Evolutionary conservation across 495 filamentous ascomycete species (phyloP).

Genomic region (Xylaria castorea): DNA sequence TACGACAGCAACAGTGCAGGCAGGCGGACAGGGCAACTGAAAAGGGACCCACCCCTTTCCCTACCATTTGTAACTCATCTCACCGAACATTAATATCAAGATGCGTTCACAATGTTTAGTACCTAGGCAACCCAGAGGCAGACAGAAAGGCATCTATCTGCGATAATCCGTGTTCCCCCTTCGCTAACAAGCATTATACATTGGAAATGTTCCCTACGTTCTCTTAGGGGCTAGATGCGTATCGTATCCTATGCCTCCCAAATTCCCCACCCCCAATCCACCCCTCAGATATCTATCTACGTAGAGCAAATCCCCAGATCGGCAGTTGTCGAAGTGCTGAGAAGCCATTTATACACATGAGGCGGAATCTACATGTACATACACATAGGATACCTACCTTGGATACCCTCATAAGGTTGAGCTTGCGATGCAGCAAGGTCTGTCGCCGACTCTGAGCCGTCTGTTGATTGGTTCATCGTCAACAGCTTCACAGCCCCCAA

Average conservation of each 20-base stretch:
- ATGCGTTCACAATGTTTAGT: background rate
- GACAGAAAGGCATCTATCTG: conserved; percentile 7
- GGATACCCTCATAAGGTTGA: background rate
- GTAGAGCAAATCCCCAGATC: conserved; percentile 4
- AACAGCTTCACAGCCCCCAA: conserved; percentile 18
- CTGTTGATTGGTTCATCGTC: background rate
- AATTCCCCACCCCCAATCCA: background rate
- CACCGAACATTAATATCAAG: conserved; percentile 14
- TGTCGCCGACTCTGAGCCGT: background rate
- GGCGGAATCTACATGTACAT: background rate
- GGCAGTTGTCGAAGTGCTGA: conserved; percentile 7
- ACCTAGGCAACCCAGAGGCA: conserved; percentile 14
- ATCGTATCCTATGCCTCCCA: background rate
- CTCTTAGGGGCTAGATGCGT: background rate
- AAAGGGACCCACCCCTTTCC: background rate
- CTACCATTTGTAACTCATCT: background rate
- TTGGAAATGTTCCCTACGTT: background rate
- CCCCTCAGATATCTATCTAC: background rate
- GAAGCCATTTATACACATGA: background rate
- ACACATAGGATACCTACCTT: no score
- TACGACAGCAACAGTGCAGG: background rate
- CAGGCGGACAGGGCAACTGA: background rate
- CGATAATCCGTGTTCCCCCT: background rate
- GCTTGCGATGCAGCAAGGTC: background rate
- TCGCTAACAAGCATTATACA: background rate